Conservation (phyloP, 192 early-diverging fungal genomes). For the Backusella australiensis region DNA sequence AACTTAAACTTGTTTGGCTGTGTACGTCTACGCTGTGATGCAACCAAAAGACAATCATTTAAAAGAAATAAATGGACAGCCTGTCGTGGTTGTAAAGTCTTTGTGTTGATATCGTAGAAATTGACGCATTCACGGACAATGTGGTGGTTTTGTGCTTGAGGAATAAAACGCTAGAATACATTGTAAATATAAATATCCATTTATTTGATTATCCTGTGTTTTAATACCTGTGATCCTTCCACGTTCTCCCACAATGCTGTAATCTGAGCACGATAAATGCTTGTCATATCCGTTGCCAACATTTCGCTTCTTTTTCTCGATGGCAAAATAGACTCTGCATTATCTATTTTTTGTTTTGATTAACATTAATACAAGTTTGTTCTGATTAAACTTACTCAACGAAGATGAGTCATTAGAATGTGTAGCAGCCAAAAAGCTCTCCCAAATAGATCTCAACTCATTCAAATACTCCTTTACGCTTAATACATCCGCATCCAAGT, state of each 20-base stretch:
- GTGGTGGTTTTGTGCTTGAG: constrained; percentile 68
- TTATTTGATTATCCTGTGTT: neutral
- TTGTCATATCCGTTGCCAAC: constrained; percentile 47
- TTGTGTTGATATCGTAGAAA: constrained; percentile 78
- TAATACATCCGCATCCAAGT: constrained; percentile 77
- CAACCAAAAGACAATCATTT: constrained; percentile 82
- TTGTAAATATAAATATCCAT: neutral
- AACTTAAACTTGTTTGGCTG: constrained; percentile 55
- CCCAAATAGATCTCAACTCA: constrained; percentile 56
- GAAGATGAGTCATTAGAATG: constrained; percentile 27
- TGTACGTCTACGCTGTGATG: constrained; percentile 73
- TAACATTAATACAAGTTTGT: constrained; percentile 22
- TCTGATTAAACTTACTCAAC: neutral
- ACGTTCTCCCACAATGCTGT: constrained; percentile 57
- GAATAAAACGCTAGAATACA: constrained; percentile 57
- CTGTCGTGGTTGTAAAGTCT: constrained; percentile 70
- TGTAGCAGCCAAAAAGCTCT: constrained; percentile 46
- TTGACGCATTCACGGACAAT: constrained; percentile 71
- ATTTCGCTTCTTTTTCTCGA: constrained; percentile 26
- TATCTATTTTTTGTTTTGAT: neutral
- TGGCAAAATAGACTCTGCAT: constrained; percentile 22
- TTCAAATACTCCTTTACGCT: constrained; percentile 62
- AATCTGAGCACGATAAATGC: constrained; percentile 54
- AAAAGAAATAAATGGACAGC: constrained; percentile 79
- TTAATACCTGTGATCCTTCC: constrained; percentile 55